phyloP scores from a whole-genome alignment of 345 rosid species.

The Populus deltoides region DNA sequence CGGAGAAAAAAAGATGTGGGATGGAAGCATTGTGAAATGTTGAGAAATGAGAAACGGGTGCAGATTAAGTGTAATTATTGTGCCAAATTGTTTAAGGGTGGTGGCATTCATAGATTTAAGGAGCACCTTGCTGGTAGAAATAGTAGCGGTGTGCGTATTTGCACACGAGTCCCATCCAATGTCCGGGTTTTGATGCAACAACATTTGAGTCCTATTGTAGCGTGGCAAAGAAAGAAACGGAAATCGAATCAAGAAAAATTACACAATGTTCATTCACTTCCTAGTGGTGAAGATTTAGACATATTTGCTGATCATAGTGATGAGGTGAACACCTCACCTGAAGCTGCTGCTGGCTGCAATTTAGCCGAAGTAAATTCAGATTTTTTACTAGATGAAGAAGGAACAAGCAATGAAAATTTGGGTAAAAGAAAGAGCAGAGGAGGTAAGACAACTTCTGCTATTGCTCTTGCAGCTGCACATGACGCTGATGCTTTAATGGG shows the following conservation, averaged over 20 bases:
- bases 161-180: slow-evolving; percentile 20
- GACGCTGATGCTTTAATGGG: background rate
- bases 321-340: background rate
- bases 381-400: slow-evolving; percentile 7
- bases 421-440: slow-evolving; percentile 11
- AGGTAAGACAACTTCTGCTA: slow-evolving; percentile 3
- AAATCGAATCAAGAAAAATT: background rate
- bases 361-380: background rate
- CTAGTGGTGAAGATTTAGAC: slow-evolving; percentile 2
- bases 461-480: background rate
- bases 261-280: slow-evolving; percentile 8
- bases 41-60: slow-evolving; percentile 1
- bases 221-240: slow-evolving; percentile 14
- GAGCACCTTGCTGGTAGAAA: slow-evolving; percentile 40
- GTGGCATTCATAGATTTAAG: slow-evolving; percentile 36
- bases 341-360: slow-evolving; percentile 1
- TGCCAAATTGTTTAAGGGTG: slow-evolving; percentile 30
- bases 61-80: slow-evolving; percentile 33
- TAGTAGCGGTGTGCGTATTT: slow-evolving; percentile 21
- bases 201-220: slow-evolving; percentile 14
- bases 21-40: slow-evolving; percentile 23
- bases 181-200: slow-evolving; percentile 26
- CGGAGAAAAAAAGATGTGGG: slow-evolving; percentile 29
- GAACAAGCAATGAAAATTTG: slow-evolving; percentile 4
- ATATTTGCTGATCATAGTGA: slow-evolving; percentile 1